A percentile compares a stretch with the other conserved stretches of the same genome.
Conservation (phyloP, 257 asterid species). For the Scutellaria galericulata region DNA sequence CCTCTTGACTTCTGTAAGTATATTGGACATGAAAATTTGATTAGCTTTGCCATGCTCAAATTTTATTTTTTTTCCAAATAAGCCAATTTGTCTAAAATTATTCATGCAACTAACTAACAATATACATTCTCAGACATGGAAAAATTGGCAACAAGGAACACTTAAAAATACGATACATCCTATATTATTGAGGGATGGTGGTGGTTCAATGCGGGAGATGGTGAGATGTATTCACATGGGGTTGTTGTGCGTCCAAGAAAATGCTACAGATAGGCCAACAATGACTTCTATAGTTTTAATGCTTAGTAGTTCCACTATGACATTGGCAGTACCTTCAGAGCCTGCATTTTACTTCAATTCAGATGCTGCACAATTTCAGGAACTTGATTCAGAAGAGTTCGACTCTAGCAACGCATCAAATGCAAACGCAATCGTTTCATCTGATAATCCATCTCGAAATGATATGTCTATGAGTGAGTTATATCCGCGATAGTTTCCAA, state of each 20-base stretch:
- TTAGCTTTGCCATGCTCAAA: not conserved
- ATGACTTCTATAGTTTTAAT: constrained; percentile 40
- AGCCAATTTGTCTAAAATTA: not conserved
- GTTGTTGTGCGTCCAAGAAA: constrained; percentile 44
- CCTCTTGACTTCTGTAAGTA: constrained; percentile 51
- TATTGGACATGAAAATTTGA: not conserved
- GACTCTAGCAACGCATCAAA: not conserved
- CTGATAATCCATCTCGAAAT: constrained; percentile 22
- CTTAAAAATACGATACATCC: constrained; percentile 36
- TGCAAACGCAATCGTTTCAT: not conserved
- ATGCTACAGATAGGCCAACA: constrained; percentile 40
- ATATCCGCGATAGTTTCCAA: constrained; percentile 20
- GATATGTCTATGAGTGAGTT: constrained; percentile 27
- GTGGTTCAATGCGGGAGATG: constrained; percentile 31
- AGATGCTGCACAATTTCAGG: not conserved
- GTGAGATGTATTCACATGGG: constrained; percentile 44
- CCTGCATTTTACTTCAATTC: constrained; percentile 39
- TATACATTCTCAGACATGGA: constrained; percentile 39
- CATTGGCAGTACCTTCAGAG: constrained; percentile 32
- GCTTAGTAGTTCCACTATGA: constrained; percentile 37
- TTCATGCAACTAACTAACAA: not conserved
- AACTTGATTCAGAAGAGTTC: not conserved
- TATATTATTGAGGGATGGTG: constrained; percentile 1
- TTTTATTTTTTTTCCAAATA: no score
- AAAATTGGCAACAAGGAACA: constrained; percentile 38